Evolutionary conservation across 371 early-diverging fungal genomes (phyloP).

Genomic region (Circinella minor): DNA sequence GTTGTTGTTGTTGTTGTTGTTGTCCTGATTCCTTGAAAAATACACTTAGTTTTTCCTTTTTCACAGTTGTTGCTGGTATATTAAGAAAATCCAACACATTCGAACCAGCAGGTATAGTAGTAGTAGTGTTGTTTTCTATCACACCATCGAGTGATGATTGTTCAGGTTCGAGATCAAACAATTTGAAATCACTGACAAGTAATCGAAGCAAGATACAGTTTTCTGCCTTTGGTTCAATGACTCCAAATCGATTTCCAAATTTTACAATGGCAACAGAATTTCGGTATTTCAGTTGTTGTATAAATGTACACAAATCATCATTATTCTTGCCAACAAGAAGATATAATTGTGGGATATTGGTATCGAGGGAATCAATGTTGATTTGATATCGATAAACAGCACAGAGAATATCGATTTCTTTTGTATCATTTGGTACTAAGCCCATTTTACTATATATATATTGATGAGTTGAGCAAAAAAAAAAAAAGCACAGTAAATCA

Average conservation of each 20-base stretch:
- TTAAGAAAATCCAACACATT: conserved; percentile 2
- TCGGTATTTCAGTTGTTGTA: neutral
- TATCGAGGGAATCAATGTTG: neutral
- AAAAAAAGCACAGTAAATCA: too few relatives aligned
- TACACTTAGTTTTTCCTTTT: neutral
- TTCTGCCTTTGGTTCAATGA: neutral
- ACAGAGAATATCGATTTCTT: neutral
- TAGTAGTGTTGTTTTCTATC: neutral
- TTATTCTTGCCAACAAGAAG: neutral
- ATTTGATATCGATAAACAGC: conserved; percentile 4
- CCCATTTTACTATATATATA: too few relatives aligned
- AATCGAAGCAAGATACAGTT: conserved; percentile 6
- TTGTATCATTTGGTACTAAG: neutral
- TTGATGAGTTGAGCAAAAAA: too few relatives aligned
- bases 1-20: neutral
- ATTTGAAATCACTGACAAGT: neutral
- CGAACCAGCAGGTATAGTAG: neutral
- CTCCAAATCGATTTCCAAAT: neutral
- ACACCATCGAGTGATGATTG: neutral
- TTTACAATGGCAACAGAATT: neutral
- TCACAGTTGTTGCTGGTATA: conserved; percentile 8
- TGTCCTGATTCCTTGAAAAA: conserved; percentile 3
- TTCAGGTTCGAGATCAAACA: neutral
- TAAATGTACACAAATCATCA: neutral
- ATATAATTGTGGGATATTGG: neutral